These are phyloP conservation scores for Gaeumannomyces sp. DNA, from an alignment of 2,329 filamentous ascomycete genomes.

Conservation along the genomic window DNA sequence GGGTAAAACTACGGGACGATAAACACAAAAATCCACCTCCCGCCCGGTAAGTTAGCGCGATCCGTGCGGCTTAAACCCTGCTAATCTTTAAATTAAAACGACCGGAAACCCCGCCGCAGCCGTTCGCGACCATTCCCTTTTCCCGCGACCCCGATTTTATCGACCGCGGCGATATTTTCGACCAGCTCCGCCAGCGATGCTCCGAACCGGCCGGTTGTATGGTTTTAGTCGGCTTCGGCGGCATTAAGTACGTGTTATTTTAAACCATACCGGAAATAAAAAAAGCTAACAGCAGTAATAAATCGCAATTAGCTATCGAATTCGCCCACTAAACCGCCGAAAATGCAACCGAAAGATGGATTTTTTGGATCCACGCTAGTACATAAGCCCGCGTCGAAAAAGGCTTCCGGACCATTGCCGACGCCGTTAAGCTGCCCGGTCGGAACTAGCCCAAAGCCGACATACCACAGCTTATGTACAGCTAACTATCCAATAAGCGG, in stretches of 20 bases:
- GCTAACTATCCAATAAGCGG: conserved; percentile 25
- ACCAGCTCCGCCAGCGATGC: too few species aligned
- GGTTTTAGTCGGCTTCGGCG: too few species aligned
- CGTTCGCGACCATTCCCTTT: too few species aligned
- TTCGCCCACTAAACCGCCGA: conserved; percentile 13
- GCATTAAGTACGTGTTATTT: not conserved
- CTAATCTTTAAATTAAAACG: too few species aligned
- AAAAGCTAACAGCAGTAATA: conserved; percentile 6
- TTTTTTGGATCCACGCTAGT: conserved; percentile 30
- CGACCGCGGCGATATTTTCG: too few species aligned
- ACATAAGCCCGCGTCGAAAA: conserved; percentile 26
- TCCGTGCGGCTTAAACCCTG: too few species aligned
- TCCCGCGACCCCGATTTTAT: too few species aligned
- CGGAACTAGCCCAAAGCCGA: conserved; percentile 20
- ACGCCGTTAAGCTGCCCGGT: conserved; percentile 20
- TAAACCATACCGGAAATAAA: not conserved
- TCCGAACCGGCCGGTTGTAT: too few species aligned
- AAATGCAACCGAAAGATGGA: conserved; percentile 15
- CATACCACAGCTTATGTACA: conserved; percentile 20
- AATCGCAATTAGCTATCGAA: conserved; percentile 12
- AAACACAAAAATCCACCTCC: too few species aligned
- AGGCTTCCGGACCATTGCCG: conserved; percentile 26
- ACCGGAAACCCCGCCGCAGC: too few species aligned
- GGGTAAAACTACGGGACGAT: not conserved
- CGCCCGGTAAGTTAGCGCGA: too few species aligned